Evolutionary conservation across 768 basidiomycete species (phyloP).

Genomic region (Lentinula sp.): DNA sequence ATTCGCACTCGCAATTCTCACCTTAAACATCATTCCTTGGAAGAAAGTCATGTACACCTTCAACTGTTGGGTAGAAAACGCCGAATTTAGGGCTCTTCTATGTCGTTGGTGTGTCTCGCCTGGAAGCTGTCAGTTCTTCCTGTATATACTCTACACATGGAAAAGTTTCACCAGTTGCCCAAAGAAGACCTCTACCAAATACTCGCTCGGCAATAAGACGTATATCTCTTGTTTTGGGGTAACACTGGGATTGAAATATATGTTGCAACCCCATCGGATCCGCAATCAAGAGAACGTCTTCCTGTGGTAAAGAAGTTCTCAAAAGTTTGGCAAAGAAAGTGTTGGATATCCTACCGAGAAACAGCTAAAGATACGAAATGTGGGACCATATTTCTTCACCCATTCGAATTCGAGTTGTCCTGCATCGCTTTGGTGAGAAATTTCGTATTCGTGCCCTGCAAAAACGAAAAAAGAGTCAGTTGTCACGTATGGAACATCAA

Average conservation of each 20-base stretch:
- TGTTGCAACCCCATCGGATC: slow-evolving; percentile 14
- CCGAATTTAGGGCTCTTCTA: slow-evolving; percentile 25
- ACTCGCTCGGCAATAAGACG: slow-evolving; percentile 10
- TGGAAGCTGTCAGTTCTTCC: background rate
- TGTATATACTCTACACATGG: background rate
- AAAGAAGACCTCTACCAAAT: slow-evolving; percentile 18
- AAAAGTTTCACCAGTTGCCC: slow-evolving; percentile 17
- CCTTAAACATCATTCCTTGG: slow-evolving; percentile 16
- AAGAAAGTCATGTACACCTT: slow-evolving; percentile 21
- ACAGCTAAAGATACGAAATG: background rate
- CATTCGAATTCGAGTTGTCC: background rate
- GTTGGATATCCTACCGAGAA: background rate
- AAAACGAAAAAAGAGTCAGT: background rate
- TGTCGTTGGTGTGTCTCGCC: slow-evolving; percentile 19
- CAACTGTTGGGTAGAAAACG: slow-evolving; percentile 19
- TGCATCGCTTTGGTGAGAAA: background rate
- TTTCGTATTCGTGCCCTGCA: slow-evolving; percentile 3
- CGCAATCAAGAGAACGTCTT: background rate
- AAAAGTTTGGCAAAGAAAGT: background rate
- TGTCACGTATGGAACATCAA: background rate
- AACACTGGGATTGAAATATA: slow-evolving; percentile 19
- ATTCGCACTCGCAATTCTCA: background rate
- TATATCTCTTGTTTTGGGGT: slow-evolving; percentile 17
- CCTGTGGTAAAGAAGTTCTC: background rate
- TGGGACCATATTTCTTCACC: background rate